These are phyloP conservation scores for Saccharomyces hybrid DNA, from an alignment of 1,139 yeast genomes.

Conservation along the genomic window DNA sequence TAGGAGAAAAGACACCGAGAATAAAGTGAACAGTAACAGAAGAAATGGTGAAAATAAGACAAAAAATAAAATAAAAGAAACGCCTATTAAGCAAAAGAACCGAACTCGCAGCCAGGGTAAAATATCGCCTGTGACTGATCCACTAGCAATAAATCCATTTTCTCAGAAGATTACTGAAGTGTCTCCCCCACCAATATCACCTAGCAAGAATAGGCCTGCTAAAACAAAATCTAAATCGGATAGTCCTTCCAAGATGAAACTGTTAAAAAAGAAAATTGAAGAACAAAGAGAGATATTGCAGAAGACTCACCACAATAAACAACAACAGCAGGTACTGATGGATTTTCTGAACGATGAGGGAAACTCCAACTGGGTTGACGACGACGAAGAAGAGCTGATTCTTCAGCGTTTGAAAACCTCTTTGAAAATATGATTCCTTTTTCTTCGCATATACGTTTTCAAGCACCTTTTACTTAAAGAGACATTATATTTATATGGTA, in stretches of 20 bases:
- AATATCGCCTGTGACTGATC: not conserved
- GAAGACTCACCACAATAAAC: constrained; percentile 20
- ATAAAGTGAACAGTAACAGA: constrained; percentile 2
- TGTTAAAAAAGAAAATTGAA: constrained; percentile 26
- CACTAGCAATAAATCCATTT: not conserved
- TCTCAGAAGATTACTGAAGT: not conserved
- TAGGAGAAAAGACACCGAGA: not conserved
- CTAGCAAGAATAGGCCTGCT: not conserved
- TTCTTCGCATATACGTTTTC: not conserved
- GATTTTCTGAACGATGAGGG: constrained; percentile 26
- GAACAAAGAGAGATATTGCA: constrained; percentile 24
- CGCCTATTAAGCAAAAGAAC: not conserved
- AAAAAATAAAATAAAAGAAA: constrained; percentile 3
- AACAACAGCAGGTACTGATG: constrained; percentile 24
- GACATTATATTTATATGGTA: not conserved
- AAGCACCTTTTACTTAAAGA: not conserved
- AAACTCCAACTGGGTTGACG: constrained; percentile 25
- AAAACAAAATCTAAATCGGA: constrained; percentile 2
- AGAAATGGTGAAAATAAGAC: constrained; percentile 1
- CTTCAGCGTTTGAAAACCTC: constrained; percentile 9
- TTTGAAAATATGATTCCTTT: not conserved
- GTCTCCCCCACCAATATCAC: not conserved
- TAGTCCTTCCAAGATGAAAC: constrained; percentile 8
- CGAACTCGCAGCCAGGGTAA: not conserved
- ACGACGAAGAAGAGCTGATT: constrained; percentile 19